These are phyloP conservation scores for Papiliotrema terrestris DNA, from an alignment of 1,284 basidiomycete species.

Conservation along the genomic window DNA sequence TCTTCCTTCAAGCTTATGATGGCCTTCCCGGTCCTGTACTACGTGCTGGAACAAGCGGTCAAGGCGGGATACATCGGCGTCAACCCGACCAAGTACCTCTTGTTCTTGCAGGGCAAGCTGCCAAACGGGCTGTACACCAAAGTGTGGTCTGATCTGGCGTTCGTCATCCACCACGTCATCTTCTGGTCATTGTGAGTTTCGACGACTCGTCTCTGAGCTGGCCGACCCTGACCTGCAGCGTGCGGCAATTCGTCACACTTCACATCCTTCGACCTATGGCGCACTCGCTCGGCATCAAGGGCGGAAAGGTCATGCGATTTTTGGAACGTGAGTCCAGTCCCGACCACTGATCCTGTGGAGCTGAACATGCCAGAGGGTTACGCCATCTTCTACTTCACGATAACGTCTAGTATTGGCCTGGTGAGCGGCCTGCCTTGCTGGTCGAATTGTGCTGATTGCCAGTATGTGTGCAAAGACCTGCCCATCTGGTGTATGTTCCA, in stretches of 20 bases:
- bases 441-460: slow-evolving; percentile 6
- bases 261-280: slow-evolving; percentile 71
- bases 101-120: slow-evolving; percentile 71
- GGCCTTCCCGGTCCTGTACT: slow-evolving; percentile 64
- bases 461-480: slow-evolving; percentile 80
- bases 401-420: slow-evolving; percentile 70
- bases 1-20: slow-evolving; percentile 70
- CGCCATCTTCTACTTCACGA: slow-evolving; percentile 71
- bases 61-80: slow-evolving; percentile 11
- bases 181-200: slow-evolving; percentile 74
- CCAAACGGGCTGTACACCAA: slow-evolving; percentile 66
- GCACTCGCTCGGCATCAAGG: slow-evolving; percentile 61
- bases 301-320: slow-evolving; percentile 72
- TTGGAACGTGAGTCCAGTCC: slow-evolving; percentile 60
- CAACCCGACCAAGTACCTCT: slow-evolving; percentile 73
- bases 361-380: slow-evolving; percentile 59
- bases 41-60: not conserved
- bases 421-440: slow-evolving; percentile 54
- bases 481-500: slow-evolving; percentile 69
- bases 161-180: slow-evolving; percentile 81
- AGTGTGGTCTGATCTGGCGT: slow-evolving; percentile 72
- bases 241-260: slow-evolving; percentile 74
- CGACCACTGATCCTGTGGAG: not conserved
- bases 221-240: slow-evolving; percentile 22
- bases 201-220: not conserved